Evolutionary conservation across 78 protist species (phyloP), one percentile per base, ranked within the genome.

Genomic region (Emiliania huxleyi): DNA sequence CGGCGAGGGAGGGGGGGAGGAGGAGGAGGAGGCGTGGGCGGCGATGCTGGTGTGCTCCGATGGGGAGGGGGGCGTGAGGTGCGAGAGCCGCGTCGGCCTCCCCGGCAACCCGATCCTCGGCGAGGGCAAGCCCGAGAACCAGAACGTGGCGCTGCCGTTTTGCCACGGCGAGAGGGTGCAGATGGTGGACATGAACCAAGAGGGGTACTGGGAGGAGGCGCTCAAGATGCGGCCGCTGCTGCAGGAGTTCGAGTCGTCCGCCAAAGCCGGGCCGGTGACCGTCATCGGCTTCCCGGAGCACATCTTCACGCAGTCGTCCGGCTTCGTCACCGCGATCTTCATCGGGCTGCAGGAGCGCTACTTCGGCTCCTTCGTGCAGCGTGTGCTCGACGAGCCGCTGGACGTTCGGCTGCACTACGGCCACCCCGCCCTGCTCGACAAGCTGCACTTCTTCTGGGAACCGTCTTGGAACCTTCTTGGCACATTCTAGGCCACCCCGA

Each of bases 401-500:
- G 55, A 71, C 46, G 40, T 91, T 6, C 93, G 93, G 5, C 1
- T 91, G 43, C 93, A 91, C 88, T 91, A 91, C 26, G 93, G 93
- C 29, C n/a, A n/a, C n/a, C n/a, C n/a, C n/a, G n/a, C n/a, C n/a
- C n/a, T n/a, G n/a, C n/a, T n/a, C n/a, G n/a, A n/a, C n/a, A n/a
- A n/a, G n/a, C n/a, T n/a, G n/a, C n/a, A n/a, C n/a, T n/a, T n/a
- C n/a, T n/a, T n/a, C n/a, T n/a, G n/a, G n/a, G n/a, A n/a, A n/a
- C n/a, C n/a, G n/a, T n/a, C n/a, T n/a, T n/a, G n/a, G n/a, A n/a
- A n/a, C n/a, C n/a, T n/a, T n/a, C n/a, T n/a, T n/a, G n/a, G n/a
- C n/a, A n/a, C n/a, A n/a, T n/a, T n/a, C n/a, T n/a, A n/a, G 92
- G 92, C 22, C 93, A 91, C 56, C 93, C 93, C 6, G 93, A 91